Base-by-base conservation (phyloP, 148 eudicot species). In the Bassia scoparia region DNA sequence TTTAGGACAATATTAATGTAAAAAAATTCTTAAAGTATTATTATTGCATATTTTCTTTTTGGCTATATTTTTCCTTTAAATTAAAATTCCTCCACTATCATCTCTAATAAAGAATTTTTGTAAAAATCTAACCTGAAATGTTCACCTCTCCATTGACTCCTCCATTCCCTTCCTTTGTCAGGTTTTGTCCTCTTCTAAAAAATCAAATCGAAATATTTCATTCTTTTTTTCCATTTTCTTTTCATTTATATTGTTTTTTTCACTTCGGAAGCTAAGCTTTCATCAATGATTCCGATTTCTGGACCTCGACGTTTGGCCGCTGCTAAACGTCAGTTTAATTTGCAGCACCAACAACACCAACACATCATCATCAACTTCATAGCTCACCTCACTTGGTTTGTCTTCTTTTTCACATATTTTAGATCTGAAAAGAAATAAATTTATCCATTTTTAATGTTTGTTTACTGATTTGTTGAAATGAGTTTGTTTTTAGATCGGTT, bases 241-340 rank as follows among this genome's bases (percentile, higher is more conserved):
- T 5, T 21, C 4, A 20, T 4, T 16, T 52, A 16, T 17, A 20
- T 52, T 20, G 24, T 14, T 52, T 7, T 48, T 48, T 48, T 48
- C 52, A 20, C 49, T n/a, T 24, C 24, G 11, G 11, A 66, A 65
- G 44, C 68, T 38, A 65, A 65, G 50, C 48, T 65, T 35, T 20
- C 15, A 50, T 38, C 35, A 24, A 92, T 92, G 98, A 92, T 80
- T 85, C 98, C 8, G 93, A 90, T 46, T 89, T 85, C 65, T 92
- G 97, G 98, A 84, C 91, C 76, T 68, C 96, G n/a, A 26, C 96
- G 91, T 43, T 83, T 92, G 21, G 96, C 91, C 52, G 90, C 93
- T 29, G 93, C 96, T 15, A 92, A 92, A 72, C 85, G 91, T 10
- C 98, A 88, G 66, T 86, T 91, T 78, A 86, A 80, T 70, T 48